Evolutionary conservation across 306 rosid genomes (phyloP), one percentile per base, ranked within the genome.

Genomic region (Dryas alaskensis): DNA sequence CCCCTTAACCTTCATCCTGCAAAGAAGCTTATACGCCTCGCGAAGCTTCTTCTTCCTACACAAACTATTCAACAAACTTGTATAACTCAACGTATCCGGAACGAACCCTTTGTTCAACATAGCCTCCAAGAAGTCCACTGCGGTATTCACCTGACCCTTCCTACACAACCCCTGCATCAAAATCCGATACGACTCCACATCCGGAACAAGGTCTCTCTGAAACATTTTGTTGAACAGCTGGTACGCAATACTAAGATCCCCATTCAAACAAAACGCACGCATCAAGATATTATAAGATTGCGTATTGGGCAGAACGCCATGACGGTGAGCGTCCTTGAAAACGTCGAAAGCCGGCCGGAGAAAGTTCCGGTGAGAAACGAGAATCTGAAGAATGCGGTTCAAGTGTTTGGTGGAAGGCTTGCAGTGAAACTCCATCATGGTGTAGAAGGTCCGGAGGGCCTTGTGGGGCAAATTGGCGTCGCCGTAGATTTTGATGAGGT

Each of bases 1-100:
- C 8, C 98, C 98, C 60, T 88, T 93, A 16, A 93, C 92, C 78
- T 89, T 93, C 97, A 93, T 93, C 84, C 98, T 85, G 73, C 98
- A 91, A 5, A 91, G 97, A 76, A 93, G 92, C 86, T 91, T 93
- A 73, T 89, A 93, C 13, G 96, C 96, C 77, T 93, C 98, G 37
- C 86, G 83, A 0, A 93, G 91, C 80, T 88, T 78, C 81, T 89
- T 91, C 85, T 93, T 93, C 87, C 98, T 85, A 74, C 96, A 91
- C 87, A 93, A 81, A 76, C 97, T 92, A 79, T 93, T 93, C 88
- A 93, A 81, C 85, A 91, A 78, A 13, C 92, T 86, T n/a, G 97
- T 86, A 54, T 91, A 91, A 72, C 91, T 89, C 85, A 91, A 78
- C 39, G 92, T 62, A 76, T 89, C 97, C 1, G 98, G 97, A 55